Percentiles rank a stretch among this genome's conserved stretches.
These are phyloP conservation scores for Sechiopsis laciniata DNA, from an alignment of 306 rosid species.

Conservation along the genomic window DNA sequence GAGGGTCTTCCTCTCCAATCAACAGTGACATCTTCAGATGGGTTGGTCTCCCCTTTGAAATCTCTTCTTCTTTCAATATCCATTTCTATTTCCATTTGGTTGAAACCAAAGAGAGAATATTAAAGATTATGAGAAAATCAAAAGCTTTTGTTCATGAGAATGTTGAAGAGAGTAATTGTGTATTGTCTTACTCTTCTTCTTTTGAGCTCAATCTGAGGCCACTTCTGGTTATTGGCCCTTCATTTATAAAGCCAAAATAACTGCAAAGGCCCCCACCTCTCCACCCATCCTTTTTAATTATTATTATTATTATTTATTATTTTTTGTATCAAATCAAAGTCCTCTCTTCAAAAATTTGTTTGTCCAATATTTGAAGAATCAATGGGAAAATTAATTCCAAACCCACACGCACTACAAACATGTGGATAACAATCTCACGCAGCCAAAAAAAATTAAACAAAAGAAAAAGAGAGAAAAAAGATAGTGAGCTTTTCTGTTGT, in stretches of 20 bases:
- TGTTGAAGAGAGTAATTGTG: too few relatives aligned
- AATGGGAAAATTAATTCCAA: slow-evolving; percentile 9
- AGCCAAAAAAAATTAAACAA: slow-evolving; percentile 5
- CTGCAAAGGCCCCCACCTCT: slow-evolving; percentile 21
- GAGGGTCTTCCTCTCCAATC: slow-evolving; percentile 94
- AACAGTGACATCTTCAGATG: slow-evolving; percentile 30
- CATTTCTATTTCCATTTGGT: neutral
- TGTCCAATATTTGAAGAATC: neutral
- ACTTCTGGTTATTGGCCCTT: neutral
- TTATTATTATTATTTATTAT: neutral
- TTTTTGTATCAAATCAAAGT: neutral
- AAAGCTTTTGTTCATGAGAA: too few relatives aligned
- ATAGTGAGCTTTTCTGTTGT: slow-evolving; percentile 21
- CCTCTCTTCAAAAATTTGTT: neutral
- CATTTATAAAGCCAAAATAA: slow-evolving; percentile 24
- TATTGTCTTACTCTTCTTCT: too few relatives aligned
- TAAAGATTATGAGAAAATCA: too few relatives aligned
- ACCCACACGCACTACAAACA: slow-evolving; percentile 25
- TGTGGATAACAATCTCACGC: slow-evolving; percentile 24
- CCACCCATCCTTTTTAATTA: neutral
- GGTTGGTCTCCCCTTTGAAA: too few relatives aligned
- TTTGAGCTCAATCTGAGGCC: neutral
- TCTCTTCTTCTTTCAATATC: slow-evolving; percentile 27
- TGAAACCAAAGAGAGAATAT: too few relatives aligned
- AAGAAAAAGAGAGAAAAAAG: neutral